phyloP scores from a whole-genome alignment of 768 basidiomycete genomes.

The Amanita pallidorosea region DNA sequence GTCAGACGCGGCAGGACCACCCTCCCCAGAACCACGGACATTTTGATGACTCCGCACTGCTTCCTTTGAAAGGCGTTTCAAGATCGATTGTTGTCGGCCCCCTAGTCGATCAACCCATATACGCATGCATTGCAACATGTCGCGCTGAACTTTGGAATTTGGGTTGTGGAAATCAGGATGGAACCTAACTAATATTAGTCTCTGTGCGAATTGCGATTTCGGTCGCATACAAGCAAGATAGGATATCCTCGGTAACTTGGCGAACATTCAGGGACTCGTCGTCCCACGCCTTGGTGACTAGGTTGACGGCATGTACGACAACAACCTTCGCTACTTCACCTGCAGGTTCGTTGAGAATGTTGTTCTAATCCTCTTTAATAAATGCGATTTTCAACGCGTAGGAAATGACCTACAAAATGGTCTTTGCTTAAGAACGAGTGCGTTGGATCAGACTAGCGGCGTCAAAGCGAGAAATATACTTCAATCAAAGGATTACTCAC shows the following conservation, averaged over 20 bases:
- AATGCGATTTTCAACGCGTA: neutral
- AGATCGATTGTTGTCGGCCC: conserved; percentile 30
- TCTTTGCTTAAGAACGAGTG: conserved; percentile 87
- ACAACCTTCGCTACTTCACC: conserved; percentile 63
- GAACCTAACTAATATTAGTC: conserved; percentile 35
- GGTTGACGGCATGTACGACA: conserved; percentile 33
- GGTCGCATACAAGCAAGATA: conserved; percentile 50
- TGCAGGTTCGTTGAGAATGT: conserved; percentile 77
- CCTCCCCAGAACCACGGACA: conserved; percentile 44
- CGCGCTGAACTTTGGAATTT: conserved; percentile 54
- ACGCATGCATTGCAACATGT: conserved; percentile 64
- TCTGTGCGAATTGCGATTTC: neutral
- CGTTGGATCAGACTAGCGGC: conserved; percentile 65
- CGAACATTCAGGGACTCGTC: conserved; percentile 49
- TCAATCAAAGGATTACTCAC: conserved; percentile 28
- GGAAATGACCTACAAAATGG: conserved; percentile 55
- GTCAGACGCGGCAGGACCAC: conserved; percentile 32
- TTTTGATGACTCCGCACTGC: conserved; percentile 67
- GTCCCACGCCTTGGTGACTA: conserved; percentile 75
- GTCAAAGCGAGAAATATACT: neutral
- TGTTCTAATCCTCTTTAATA: conserved; percentile 33
- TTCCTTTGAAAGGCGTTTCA: conserved; percentile 52
- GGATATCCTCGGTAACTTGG: conserved; percentile 46
- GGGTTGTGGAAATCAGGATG: conserved; percentile 74
- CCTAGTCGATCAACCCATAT: conserved; percentile 50